Evolutionary conservation across 2,329 filamentous ascomycete species (phyloP).

Genomic region (Beauveria varroae): DNA sequence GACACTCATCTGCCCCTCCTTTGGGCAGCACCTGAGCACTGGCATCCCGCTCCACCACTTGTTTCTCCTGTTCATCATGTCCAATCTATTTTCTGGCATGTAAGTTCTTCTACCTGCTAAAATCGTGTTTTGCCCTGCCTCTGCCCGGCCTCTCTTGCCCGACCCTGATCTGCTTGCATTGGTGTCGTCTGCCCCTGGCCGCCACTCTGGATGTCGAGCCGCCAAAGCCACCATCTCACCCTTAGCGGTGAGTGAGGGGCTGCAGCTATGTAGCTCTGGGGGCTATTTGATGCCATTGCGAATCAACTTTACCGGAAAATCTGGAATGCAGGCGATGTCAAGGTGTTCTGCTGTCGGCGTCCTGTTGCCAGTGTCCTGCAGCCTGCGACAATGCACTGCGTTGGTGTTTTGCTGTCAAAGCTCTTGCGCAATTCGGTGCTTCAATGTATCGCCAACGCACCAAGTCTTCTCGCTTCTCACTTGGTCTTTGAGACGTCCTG

Average conservation of each 20-base stretch:
- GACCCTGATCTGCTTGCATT: neutral
- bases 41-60: slow-evolving; percentile 9
- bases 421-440: neutral
- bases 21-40: slow-evolving; percentile 9
- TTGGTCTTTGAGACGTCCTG: neutral
- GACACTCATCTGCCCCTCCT: slow-evolving; percentile 12
- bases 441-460: neutral
- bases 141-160: neutral
- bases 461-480: neutral
- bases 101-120: slow-evolving; percentile 8
- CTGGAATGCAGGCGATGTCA: neutral
- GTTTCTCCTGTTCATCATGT: slow-evolving; percentile 12
- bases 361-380: too few relatives aligned
- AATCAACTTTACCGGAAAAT: neutral
- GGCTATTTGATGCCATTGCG: neutral
- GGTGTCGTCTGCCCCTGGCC: neutral
- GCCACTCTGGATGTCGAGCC: neutral
- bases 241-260: slow-evolving; percentile 12
- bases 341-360: too few relatives aligned
- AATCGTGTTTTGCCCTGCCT: neutral
- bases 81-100: slow-evolving; percentile 14
- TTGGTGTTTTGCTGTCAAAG: neutral
- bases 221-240: slow-evolving; percentile 3
- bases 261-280: neutral
- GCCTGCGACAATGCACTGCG: neutral